Percentiles rank a stretch among this genome's conserved stretches.
Evolutionary conservation across 2,329 filamentous ascomycete species (phyloP).

Genomic region (Penicillium occitanis): DNA sequence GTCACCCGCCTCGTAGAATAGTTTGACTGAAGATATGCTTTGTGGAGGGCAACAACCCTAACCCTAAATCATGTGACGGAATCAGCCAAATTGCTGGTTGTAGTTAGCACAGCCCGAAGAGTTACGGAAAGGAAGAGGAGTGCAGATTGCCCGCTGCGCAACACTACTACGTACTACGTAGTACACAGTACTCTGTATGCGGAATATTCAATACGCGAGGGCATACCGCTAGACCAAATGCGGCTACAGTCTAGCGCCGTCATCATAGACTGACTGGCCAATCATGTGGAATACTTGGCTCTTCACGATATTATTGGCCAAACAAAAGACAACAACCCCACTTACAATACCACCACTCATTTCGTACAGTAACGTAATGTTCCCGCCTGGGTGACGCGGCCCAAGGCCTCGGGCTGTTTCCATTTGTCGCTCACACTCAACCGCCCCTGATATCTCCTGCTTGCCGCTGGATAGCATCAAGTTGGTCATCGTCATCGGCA

Average conservation of each 20-base stretch:
- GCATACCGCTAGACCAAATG: not conserved
- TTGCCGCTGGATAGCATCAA: not conserved
- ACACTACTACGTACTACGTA: no score
- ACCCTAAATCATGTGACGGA: not conserved
- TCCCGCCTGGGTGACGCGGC: not conserved
- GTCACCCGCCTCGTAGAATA: conserved; percentile 29
- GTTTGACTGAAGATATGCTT: not conserved
- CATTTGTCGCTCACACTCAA: not conserved
- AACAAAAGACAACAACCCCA: not conserved
- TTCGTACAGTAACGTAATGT: not conserved
- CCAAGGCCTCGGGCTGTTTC: not conserved
- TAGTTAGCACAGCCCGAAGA: no score
- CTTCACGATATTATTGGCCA: not conserved
- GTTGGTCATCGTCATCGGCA: not conserved
- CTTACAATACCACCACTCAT: not conserved
- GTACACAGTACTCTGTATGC: no score
- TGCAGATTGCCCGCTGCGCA: no score
- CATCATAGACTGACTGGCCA: not conserved
- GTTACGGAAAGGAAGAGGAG: no score
- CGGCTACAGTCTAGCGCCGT: not conserved
- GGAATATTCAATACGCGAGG: no score
- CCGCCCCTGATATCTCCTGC: not conserved
- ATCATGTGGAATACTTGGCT: not conserved
- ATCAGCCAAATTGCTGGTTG: no score
- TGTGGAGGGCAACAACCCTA: not conserved